Evolutionary conservation across 2,329 filamentous ascomycete species (phyloP).

Genomic region (Tolypocladium guangdongense): DNA sequence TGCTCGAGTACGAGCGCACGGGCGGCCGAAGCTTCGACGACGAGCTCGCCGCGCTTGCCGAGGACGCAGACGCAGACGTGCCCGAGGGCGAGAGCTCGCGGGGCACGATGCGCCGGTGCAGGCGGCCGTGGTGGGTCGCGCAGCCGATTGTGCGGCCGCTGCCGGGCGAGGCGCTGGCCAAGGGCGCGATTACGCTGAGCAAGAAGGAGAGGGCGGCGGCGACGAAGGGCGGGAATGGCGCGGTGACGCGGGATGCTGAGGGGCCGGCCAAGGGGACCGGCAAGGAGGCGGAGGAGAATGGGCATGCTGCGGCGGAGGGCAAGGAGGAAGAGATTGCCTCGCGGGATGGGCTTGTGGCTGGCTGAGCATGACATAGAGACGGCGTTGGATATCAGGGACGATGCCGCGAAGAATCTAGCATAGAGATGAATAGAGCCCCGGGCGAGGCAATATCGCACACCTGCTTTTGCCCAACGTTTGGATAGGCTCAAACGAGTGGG

Average conservation of each 20-base stretch:
- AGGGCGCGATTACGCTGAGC: conserved; percentile 63
- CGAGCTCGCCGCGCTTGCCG: conserved; percentile 15
- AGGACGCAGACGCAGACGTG: conserved; percentile 12
- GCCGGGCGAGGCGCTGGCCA: conserved; percentile 76
- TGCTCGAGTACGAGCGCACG: conserved; percentile 54
- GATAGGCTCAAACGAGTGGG: background rate
- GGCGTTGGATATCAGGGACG: background rate
- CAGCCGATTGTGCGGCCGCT: conserved; percentile 80
- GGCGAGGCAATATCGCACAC: background rate
- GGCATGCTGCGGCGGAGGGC: background rate
- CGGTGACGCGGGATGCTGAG: background rate
- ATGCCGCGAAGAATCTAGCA: background rate
- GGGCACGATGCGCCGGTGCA: conserved; percentile 60
- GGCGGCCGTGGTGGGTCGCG: conserved; percentile 79
- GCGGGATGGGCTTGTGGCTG: conserved; percentile 7
- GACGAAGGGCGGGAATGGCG: conserved; percentile 1
- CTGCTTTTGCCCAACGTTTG: background rate
- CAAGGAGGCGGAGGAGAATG: background rate
- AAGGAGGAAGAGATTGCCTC: conserved; percentile 6
- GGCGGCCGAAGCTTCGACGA: conserved; percentile 37
- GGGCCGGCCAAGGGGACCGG: background rate
- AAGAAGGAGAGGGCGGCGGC: conserved; percentile 48
- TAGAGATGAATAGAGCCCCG: background rate
- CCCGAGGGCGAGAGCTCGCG: conserved; percentile 47
- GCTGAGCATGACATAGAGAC: background rate